Evolutionary conservation across 2,329 filamentous ascomycete genomes (phyloP).

Genomic region (Arthroderma uncinatum): DNA sequence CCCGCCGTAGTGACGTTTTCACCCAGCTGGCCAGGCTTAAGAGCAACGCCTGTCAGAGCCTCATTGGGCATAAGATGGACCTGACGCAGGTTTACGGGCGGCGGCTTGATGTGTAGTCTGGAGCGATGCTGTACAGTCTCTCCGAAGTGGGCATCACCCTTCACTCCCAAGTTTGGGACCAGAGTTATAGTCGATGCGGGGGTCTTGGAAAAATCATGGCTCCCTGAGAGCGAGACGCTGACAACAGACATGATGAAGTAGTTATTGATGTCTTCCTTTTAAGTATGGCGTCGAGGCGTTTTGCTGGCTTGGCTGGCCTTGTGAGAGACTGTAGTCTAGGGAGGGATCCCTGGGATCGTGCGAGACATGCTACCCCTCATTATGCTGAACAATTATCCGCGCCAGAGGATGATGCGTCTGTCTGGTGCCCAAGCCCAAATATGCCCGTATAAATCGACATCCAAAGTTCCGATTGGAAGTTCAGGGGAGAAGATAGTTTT

Average conservation of each 20-base stretch:
- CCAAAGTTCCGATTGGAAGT: neutral
- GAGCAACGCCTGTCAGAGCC: constrained; percentile 14
- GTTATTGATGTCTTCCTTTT: neutral
- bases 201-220: constrained; percentile 20
- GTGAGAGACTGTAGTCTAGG: neutral
- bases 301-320: neutral
- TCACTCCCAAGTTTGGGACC: constrained; percentile 18
- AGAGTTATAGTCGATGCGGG: constrained; percentile 16
- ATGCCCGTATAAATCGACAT: neutral
- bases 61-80: constrained; percentile 21
- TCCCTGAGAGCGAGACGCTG: constrained; percentile 15
- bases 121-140: constrained; percentile 18
- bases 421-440: neutral
- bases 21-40: constrained; percentile 17
- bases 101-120: constrained; percentile 16
- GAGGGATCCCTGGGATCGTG: neutral
- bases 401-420: too few species aligned
- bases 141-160: constrained; percentile 20
- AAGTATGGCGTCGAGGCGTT: neutral
- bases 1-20: constrained; percentile 20
- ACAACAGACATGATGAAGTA: constrained; percentile 15
- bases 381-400: neutral
- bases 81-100: constrained; percentile 21
- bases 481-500: neutral
- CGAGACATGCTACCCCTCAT: neutral